These are phyloP conservation scores for Takashimella koratensis DNA, from an alignment of 1,284 basidiomycete genomes.

Conservation along the genomic window DNA sequence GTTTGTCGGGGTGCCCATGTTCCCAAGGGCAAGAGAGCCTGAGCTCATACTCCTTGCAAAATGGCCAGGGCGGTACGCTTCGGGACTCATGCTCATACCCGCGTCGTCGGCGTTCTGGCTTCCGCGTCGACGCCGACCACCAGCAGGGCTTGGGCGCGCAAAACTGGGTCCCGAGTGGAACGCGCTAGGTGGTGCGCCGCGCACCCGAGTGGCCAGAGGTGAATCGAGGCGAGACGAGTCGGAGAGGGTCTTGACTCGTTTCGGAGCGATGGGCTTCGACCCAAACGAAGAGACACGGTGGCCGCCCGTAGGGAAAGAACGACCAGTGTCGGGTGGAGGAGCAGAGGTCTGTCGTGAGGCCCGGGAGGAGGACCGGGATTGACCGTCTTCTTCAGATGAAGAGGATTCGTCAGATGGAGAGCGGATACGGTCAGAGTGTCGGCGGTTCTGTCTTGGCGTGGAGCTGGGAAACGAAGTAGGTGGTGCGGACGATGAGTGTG, in stretches of 20 bases:
- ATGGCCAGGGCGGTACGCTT: conserved; percentile 4
- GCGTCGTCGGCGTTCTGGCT: conserved; percentile 23
- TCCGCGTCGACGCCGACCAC: conserved; percentile 19
- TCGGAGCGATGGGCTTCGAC: conserved; percentile 10
- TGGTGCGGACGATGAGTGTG: background rate
- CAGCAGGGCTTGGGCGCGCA: conserved; percentile 30
- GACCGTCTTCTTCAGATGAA: conserved; percentile 26
- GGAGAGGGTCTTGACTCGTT: conserved; percentile 30
- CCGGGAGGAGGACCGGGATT: conserved; percentile 2
- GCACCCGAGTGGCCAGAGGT: conserved; percentile 23
- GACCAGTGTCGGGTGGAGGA: conserved; percentile 6
- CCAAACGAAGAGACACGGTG: background rate
- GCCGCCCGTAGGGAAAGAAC: background rate
- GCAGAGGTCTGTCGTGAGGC: conserved; percentile 3
- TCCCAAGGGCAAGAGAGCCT: conserved; percentile 3
- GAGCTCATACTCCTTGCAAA: conserved; percentile 3
- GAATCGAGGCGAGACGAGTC: conserved; percentile 25
- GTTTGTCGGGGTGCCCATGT: background rate
- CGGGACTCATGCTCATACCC: conserved; percentile 17
- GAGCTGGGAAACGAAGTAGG: background rate
- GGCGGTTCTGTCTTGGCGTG: conserved; percentile 12
- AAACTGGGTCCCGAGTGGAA: conserved; percentile 23
- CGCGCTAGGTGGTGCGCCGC: conserved; percentile 24
- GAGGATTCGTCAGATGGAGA: conserved; percentile 41
- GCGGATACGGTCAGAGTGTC: conserved; percentile 37